Evolutionary conservation across 805 yeast genomes (phyloP).

Genomic region (Candida hungchunana): DNA sequence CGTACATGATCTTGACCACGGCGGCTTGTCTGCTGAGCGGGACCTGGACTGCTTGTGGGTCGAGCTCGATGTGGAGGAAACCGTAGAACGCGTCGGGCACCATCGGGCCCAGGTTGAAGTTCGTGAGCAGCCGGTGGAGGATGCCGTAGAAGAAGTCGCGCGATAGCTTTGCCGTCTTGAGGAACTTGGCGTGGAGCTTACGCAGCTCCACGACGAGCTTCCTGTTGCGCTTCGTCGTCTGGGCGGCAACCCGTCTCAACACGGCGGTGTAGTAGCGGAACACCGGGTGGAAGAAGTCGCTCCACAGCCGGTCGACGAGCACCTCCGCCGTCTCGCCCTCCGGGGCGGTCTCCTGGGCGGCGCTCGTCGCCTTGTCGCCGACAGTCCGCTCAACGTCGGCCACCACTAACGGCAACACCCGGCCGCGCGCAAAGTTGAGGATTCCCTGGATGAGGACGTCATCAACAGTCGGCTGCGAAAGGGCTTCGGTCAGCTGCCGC

Average conservation of each 20-base stretch:
- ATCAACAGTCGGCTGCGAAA: conserved; percentile 18
- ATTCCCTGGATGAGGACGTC: conserved; percentile 34
- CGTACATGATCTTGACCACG: conserved; percentile 32
- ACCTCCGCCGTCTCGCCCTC: conserved; percentile 19
- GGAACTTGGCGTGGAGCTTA: conserved; percentile 48
- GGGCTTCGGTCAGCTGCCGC: conserved; percentile 6
- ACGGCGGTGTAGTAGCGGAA: conserved; percentile 42
- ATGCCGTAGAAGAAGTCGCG: conserved; percentile 44
- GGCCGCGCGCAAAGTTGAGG: conserved; percentile 44
- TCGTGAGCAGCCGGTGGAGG: conserved; percentile 36
- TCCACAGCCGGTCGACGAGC: conserved; percentile 53
- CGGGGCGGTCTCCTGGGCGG: not conserved
- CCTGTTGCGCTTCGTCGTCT: conserved; percentile 1
- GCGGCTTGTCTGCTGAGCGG: conserved; percentile 9
- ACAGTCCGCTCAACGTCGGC: conserved; percentile 28
- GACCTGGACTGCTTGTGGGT: conserved; percentile 10
- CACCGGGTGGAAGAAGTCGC: conserved; percentile 59
- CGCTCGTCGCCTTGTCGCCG: not conserved
- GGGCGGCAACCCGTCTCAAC: conserved; percentile 7
- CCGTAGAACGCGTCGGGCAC: conserved; percentile 19
- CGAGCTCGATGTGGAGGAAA: conserved; percentile 9
- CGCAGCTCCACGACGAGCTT: conserved; percentile 47
- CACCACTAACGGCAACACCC: conserved; percentile 40
- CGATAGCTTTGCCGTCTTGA: conserved; percentile 44
- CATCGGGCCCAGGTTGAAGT: conserved; percentile 32